Base-by-base conservation (phyloP, 805 yeast species). In the Novakomyces olei region DNA sequence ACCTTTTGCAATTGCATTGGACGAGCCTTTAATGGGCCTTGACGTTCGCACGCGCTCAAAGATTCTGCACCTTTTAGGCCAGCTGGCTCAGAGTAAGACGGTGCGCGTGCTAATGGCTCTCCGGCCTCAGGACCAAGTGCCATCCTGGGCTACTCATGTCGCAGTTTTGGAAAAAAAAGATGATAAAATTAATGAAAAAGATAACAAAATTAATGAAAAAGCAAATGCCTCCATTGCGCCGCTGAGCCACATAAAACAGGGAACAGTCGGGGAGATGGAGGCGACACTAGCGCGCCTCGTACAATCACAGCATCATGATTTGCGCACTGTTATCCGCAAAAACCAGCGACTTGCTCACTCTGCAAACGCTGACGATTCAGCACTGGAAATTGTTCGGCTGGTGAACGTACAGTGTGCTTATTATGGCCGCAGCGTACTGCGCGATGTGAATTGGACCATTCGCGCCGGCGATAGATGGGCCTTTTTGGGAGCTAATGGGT, bases 1-100 rank as follows among this genome's bases (percentile, higher is more conserved):
- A 22, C 92, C 95, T n/a, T n/a, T n/a, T n/a, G n/a, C n/a, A n/a
- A n/a, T n/a, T n/a, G n/a, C n/a, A 4, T 61, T 85, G 14, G 96
- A 88, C 49, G 96, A 88, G 44, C 94, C 94, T 6, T 85, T 81
- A 3, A 25, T 25, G 20, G 33, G 33, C 5, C 15, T 30, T 8
- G 33, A 30, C 23, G 27, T 23, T 4, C 12, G 17, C n/a, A 6
- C 25, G 9, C n/a, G 22, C n/a, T 30, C 33, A 8, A 10, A 20
- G 8, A 15, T 30, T 20, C 16, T 30, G 9, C 20, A 27, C 12
- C n/a, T n/a, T n/a, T n/a, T n/a, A n/a, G n/a, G n/a, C n/a, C 17
- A 22, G 5, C 9, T 30, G 27, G 15, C 28, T 8, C n/a, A 22
- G 8, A 15, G 6, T 14, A 14, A 14, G 15, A 16, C 16, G 12